Evolutionary conservation across 768 basidiomycete genomes (phyloP), one percentile per base, ranked within the genome.

Genomic region (Mycena leptocephala): DNA sequence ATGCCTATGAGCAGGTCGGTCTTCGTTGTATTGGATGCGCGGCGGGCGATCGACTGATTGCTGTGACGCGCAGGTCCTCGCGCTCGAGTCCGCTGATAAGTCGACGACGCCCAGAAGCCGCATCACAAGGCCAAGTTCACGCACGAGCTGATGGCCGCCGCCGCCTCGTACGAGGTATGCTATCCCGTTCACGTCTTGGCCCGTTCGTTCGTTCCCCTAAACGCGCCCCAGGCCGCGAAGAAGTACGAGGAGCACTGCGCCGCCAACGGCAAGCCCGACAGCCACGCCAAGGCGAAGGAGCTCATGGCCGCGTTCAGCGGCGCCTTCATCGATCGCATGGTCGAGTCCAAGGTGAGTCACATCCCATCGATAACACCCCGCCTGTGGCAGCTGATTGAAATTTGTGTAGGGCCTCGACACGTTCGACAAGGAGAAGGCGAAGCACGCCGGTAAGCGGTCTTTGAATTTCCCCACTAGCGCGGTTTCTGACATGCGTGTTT

Each of bases 141-240:
- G 11, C 94, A 95, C 82, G 91, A 95, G 84, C 81, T 94, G 53
- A 88, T 95, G 76, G 92, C 92, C 59, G 93, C 85, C 51, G 94
- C 94, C 56, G 93, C 93, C 8, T 83, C 92, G 33, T 95, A 88
- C 83, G 92, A 92, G 88, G 93, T 91, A 41, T 16, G 83, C 62
- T 22, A 0, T 33, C 20, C 24, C 8, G 5, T 13, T 5, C 30
- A 16, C 24, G n/a, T 6, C 18, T 53, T 61, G 26, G 41, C 26
- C 18, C 39, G 5, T 30, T 48, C 68, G 35, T 20, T 33, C 20
- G 28, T n/a, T 55, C 18, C 10, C 51, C 35, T 35, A 1, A 39
- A 1, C 24, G 26, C 24, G 10, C 9, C n/a, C 3, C 73, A 92
- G 92, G 93, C 93, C 71, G 89, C 88, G 59, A 94, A 93, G 81